Base-by-base conservation (phyloP, 2,329 filamentous ascomycete genomes). In the Catunica adiposa region DNA sequence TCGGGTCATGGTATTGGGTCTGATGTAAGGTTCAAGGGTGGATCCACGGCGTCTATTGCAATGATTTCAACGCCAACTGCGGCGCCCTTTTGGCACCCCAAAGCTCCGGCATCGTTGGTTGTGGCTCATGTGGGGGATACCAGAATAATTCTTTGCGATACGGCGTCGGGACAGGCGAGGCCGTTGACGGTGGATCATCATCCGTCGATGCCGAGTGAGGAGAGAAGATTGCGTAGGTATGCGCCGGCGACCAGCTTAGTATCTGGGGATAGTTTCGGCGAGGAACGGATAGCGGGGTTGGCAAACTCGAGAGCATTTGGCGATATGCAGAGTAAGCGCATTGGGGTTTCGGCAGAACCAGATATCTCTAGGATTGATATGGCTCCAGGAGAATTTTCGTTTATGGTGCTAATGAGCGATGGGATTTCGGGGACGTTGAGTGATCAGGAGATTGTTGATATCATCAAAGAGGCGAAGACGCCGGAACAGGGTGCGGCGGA, bases 231-330 rank as follows among this genome's bases (percentile, higher is more conserved):
- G 23, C 84, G 89, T 47, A 83, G 89, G 51, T 97, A 89, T 66
- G 86, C 89, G 1, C 71, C 72, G 37, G 80, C 85, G 29, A 83
- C 74, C 25, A 76, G 84, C 2, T 90, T 97, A 66, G 84, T 95
- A 17, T 92, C 90, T 23, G 70, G 68, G 0, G 92, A 98, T 69
- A 94, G 87, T 34, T 98, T 98, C 67, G 92, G 92, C 64, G 92
- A 98, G 70, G 89, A 97, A 69, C 88, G 92, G 62, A 92, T 98
- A 68, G 83, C 83, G 14, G 90, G 92, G 0, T 76, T 98, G 0
- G 92, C 92, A 62, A 98, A 98, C 70, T 94, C 87, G 31, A 85
- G 92, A 29, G 78, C 92, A 3, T 97, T 98, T 66, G 92, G 92
- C 25, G 92, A 98, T 70, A 88, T 96, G 70, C 78, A 78, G 34